Conservation (phyloP, 805 yeast species). For the Kodamaea fukazawae region DNA sequence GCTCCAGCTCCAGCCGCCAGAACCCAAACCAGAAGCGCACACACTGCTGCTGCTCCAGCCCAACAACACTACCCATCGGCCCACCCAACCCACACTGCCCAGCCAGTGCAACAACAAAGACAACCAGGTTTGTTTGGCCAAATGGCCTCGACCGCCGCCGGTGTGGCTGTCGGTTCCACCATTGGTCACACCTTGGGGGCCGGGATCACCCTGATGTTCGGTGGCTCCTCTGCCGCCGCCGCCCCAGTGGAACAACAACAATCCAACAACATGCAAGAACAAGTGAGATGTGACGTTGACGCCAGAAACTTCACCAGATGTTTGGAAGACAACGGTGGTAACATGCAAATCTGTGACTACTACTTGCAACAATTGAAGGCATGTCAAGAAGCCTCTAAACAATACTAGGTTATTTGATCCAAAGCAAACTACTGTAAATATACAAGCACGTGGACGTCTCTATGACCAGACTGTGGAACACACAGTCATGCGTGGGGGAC, state of each 20-base stretch:
- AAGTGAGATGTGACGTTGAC: constrained; percentile 77
- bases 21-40: constrained; percentile 64
- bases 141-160: constrained; percentile 99
- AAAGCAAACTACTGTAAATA: background rate
- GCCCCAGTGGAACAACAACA: constrained; percentile 48
- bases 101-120: constrained; percentile 41
- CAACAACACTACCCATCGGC: constrained; percentile 33
- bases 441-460: background rate
- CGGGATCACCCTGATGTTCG: constrained; percentile 85
- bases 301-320: constrained; percentile 96
- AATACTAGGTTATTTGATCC: constrained; percentile 52
- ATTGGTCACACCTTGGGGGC: constrained; percentile 97
- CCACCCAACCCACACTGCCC: constrained; percentile 45
- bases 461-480: too few species aligned
- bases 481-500: too few species aligned
- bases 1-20: constrained; percentile 47
- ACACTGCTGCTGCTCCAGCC: constrained; percentile 62
- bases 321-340: constrained; percentile 88
- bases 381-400: constrained; percentile 90
- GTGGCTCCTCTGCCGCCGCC: constrained; percentile 61
- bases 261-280: constrained; percentile 37
- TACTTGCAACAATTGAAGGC: constrained; percentile 97
- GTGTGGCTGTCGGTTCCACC: constrained; percentile 98
- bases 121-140: constrained; percentile 90
- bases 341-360: constrained; percentile 95